Conservation (phyloP, 139 green algal genomes). For the Chlamydomonas sp. region DNA sequence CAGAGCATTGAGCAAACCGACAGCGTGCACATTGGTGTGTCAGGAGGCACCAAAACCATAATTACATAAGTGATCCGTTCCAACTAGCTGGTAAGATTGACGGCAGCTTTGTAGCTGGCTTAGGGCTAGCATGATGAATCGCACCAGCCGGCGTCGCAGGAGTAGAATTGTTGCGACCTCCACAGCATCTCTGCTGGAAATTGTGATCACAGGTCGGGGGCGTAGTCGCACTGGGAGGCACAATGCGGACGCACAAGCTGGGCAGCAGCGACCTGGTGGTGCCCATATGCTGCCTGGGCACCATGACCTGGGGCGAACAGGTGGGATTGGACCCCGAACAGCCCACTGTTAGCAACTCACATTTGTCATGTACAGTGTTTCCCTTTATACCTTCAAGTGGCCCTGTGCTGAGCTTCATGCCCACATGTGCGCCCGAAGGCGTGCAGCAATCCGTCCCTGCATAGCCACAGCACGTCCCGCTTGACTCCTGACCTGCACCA, state of each 20-base stretch:
- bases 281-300: constrained; percentile 74
- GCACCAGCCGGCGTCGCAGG: not conserved
- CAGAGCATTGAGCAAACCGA: not conserved
- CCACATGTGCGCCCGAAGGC: not conserved
- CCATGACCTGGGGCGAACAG: constrained; percentile 36
- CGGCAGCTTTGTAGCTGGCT: not conserved
- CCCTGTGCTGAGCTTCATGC: not conserved
- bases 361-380: not conserved
- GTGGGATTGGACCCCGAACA: not conserved
- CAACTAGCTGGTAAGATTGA: not conserved
- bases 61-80: not conserved
- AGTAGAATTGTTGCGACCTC: no score
- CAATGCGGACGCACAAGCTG: constrained; percentile 33
- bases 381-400: not conserved
- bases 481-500: not conserved
- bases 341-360: no score
- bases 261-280: constrained; percentile 70
- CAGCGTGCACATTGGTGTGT: not conserved
- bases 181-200: no score
- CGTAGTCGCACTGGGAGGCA: not conserved
- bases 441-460: no score
- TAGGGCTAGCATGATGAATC: not conserved
- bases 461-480: not conserved
- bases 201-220: no score
- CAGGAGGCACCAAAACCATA: not conserved